A percentile compares a stretch with the other conserved stretches of the same genome.
phyloP scores from a whole-genome alignment of 2,329 filamentous ascomycete species.

The Balansia obtecta region DNA sequence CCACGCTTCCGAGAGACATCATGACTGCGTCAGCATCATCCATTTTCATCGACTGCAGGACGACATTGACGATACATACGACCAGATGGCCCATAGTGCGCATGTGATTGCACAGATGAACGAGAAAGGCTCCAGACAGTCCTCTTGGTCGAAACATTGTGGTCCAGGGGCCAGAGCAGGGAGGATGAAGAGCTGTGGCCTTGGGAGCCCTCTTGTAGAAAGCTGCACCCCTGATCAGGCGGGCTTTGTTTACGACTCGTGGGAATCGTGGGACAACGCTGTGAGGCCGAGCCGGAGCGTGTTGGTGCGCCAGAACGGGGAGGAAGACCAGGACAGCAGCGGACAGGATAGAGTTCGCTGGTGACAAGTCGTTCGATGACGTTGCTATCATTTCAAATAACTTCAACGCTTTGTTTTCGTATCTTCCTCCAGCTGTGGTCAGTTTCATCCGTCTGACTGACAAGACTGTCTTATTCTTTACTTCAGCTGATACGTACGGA shows the following conservation, averaged over 20 bases:
- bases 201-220: constrained; percentile 13
- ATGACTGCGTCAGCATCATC: neutral
- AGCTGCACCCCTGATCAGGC: constrained; percentile 9
- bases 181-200: constrained; percentile 12
- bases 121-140: neutral
- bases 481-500: neutral
- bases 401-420: neutral
- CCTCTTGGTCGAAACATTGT: neutral
- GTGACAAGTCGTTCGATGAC: neutral
- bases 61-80: neutral
- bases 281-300: neutral
- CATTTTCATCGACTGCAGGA: neutral
- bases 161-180: neutral
- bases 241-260: neutral
- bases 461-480: no score
- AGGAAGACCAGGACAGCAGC: neutral
- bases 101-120: neutral
- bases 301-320: neutral
- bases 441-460: no score
- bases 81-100: neutral
- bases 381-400: neutral
- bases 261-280: neutral
- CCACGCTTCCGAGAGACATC: neutral
- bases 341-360: neutral
- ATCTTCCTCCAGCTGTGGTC: neutral